Base-by-base conservation (phyloP, 2,329 filamentous ascomycete species). In the Acrodontium crateriforme region DNA sequence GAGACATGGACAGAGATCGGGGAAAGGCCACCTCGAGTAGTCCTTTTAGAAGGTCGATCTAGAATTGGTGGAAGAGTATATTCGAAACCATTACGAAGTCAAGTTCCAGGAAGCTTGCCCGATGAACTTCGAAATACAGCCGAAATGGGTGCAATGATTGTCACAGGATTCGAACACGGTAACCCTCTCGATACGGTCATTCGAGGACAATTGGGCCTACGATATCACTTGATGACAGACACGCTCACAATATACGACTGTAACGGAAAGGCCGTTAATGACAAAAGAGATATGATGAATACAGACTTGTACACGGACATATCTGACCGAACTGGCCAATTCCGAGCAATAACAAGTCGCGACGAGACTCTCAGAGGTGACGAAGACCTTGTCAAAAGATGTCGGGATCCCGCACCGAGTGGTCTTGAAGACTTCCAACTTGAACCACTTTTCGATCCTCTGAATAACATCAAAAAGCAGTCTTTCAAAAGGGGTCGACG, bases 101-200 rank as follows among this genome's bases (percentile, higher is more conserved):
- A 78, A 60, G 53, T 69, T 52, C 54, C 62, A 31, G 49, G 62
- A 47, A 55, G 58, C 39, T 42, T 72, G 49, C 56, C 63, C 49
- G 45, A 62, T 40, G 49, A 63, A 55, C 70, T 66, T 52, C 69
- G 57, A 27, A 78, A 78, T 47, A 95, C 85, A 12, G 89, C 83
- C 17, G 89, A 98, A 53, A 91, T 94, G 75, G 89, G 89, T 16
- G 89, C 87, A 30, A 93, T 98, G 66, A 95, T 98, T 35, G 84
- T 98, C 36, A 94, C 91, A 18, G 89, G 89, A 0, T 98, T 95
- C 50, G 84, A 95, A 41, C 73, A 82, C 40, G 91, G 91, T 11
- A 98, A 98, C 44, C 89, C 89, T 4, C 60, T 98, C 42, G 91
- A 94, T 50, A 72, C 85, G 26, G 73, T 98, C 34, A 75, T 98